These are phyloP conservation scores for Hypomyces rosellus DNA, from an alignment of 2,329 filamentous ascomycete species.

Conservation along the genomic window DNA sequence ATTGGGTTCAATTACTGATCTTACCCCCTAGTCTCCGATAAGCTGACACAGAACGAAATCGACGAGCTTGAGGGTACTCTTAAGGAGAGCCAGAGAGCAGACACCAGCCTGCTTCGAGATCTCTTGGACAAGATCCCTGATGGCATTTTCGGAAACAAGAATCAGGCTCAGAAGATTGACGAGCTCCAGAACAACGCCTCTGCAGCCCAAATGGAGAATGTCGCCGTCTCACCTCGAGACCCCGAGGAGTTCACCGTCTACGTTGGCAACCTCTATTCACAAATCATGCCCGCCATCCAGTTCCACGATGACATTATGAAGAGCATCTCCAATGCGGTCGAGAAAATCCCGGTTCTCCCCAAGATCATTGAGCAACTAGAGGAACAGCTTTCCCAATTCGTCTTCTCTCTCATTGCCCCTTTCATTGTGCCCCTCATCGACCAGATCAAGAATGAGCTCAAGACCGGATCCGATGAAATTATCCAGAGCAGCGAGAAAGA, in stretches of 20 bases:
- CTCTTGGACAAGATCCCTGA: slow-evolving; percentile 76
- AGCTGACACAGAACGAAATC: slow-evolving; percentile 85
- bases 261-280: slow-evolving; percentile 62
- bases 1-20: slow-evolving; percentile 3
- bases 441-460: slow-evolving; percentile 81
- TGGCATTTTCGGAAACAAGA: slow-evolving; percentile 69
- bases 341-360: slow-evolving; percentile 78
- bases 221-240: slow-evolving; percentile 67
- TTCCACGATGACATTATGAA: slow-evolving; percentile 89
- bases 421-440: slow-evolving; percentile 79
- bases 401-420: slow-evolving; percentile 86
- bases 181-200: slow-evolving; percentile 73
- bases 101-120: slow-evolving; percentile 70
- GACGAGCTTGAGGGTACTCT: slow-evolving; percentile 83
- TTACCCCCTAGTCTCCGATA: slow-evolving; percentile 61
- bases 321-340: slow-evolving; percentile 67
- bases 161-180: slow-evolving; percentile 69
- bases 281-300: slow-evolving; percentile 84
- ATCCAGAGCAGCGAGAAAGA: slow-evolving; percentile 78
- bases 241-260: slow-evolving; percentile 82
- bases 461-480: slow-evolving; percentile 78
- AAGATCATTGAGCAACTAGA: slow-evolving; percentile 81
- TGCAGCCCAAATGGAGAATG: slow-evolving; percentile 67
- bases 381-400: slow-evolving; percentile 81
- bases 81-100: slow-evolving; percentile 52